Base-by-base conservation (phyloP, 83 land plant species). In the Thuja plicata region DNA sequence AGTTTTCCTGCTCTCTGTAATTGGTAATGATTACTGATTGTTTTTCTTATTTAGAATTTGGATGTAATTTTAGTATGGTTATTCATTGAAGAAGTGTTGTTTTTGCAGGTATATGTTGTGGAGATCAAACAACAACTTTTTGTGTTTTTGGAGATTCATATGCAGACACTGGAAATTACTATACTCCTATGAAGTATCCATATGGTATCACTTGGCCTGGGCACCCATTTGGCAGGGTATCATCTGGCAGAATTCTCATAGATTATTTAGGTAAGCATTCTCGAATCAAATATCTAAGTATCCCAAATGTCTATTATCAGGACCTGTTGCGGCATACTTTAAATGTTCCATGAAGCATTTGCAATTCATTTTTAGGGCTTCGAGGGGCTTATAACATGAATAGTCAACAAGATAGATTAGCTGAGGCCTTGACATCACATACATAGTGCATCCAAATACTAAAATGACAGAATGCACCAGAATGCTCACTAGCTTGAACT, bases 341-440 rank as follows among this genome's bases (percentile, higher is more conserved):
- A 38, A 91, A 55, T 94, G 95, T 24, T 93, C 88, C 92, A 93
- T 90, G 88, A 93, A 94, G 37, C 5, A 48, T 1, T 77, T 19
- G 88, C 27, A 89, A 55, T 30, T 38, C 84, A 87, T 93, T 71
- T 87, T 41, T 45, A 93, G 89, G 84, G 84, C 55, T 34, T 60
- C 71, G 0, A 93, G 92, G 16, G 95, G 93, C 17, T 74, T 89
- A 73, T 93, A 92, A 85, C 94, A 94, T 41, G 95, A 60, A 88
- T 89, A 92, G 57, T 94, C 94, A n/a, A 94, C 90, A 21, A 94
- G 89, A 86, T 89, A 94, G 13, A 93, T 86, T 50, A 93, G 86
- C 71, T 91, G 60, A 50, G 95, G 94, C 16, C 94, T 85, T n/a
- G 94, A 89, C 92, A 91, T 89, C 86, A 90, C 43, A 89, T 93